Base-by-base conservation (phyloP, 2,329 filamentous ascomycete genomes). In the Colletotrichum sp. region DNA sequence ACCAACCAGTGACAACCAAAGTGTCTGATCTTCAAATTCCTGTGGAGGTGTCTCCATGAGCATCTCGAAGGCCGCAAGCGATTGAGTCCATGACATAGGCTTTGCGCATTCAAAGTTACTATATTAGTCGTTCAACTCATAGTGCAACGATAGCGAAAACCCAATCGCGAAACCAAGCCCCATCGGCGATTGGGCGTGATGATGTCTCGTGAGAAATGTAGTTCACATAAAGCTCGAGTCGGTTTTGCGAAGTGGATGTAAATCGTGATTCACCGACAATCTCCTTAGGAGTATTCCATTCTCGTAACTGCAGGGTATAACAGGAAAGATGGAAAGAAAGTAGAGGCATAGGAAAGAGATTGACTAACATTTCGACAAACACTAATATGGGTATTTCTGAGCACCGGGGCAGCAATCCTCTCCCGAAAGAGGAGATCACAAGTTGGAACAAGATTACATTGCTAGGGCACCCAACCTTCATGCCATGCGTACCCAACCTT, bases 31-130 rank as follows among this genome's bases (percentile, higher is more conserved):
- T 22, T 52, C 0, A n/a, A 18, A 0, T 8, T n/a, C 6, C 18
- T 12, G 43, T 52, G 43, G 0, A 22, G 6, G 22, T 52, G n/a
- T 25, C 3, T 48, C 2, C 5, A 48, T 22, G 6, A 22, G 6
- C 43, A 4, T 13, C 43, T 48, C 10, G 43, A 48, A 0, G 10
- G 1, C 0, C 2, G 6, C 1, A 22, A 22, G n/a, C 22, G 18
- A 52, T 8, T 3, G 1, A 7, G 18, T n/a, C 18, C 18, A n/a
- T 1, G 5, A 12, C 9, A 12, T 1, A n/a, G n/a, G n/a, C n/a
- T 1, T 52, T 52, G n/a, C 10, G 43, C 4, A 13, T 52, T 12
- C 43, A 12, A 2, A 25, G 6, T 22, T 52, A 4, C n/a, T 22
- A 13, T 13, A 52, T 52, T 2, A 52, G 43, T 22, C 6, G 43